phyloP scores from a whole-genome alignment of 1,284 basidiomycete species.

The Apiotrichum brassicae region DNA sequence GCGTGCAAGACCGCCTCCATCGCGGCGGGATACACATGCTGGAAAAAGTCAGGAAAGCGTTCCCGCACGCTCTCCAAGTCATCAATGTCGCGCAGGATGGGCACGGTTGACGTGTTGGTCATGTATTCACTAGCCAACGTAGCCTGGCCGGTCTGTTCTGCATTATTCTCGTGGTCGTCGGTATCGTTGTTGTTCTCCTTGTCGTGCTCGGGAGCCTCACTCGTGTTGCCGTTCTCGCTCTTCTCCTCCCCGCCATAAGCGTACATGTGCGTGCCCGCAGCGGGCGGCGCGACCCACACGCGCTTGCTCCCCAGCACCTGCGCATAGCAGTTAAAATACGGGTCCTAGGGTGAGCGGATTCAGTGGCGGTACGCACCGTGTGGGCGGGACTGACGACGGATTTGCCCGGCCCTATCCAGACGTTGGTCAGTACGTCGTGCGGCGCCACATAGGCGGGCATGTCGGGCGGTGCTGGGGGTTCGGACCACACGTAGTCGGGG shows the following conservation, averaged over 20 bases:
- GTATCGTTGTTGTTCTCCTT: no score
- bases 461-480: conserved; percentile 50
- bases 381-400: conserved; percentile 74
- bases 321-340: conserved; percentile 85
- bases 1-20: conserved; percentile 61
- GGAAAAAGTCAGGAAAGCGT: conserved; percentile 52
- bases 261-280: conserved; percentile 53
- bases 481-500: conserved; percentile 82
- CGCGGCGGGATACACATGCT: conserved; percentile 59
- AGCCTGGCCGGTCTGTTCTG: background rate
- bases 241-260: conserved; percentile 38
- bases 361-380: conserved; percentile 55
- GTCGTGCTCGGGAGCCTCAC: no score
- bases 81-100: conserved; percentile 32
- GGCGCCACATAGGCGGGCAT: conserved; percentile 60
- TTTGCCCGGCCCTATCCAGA: conserved; percentile 75
- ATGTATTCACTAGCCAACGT: conserved; percentile 32
- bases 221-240: no score
- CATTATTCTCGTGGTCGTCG: background rate
- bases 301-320: conserved; percentile 84
- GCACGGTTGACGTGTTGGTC: conserved; percentile 48
- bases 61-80: conserved; percentile 3
- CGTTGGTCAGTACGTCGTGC: conserved; percentile 60
- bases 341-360: conserved; percentile 58
- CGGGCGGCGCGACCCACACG: conserved; percentile 85